These are phyloP conservation scores for Monilinia aucupariae DNA, from an alignment of 2,329 filamentous ascomycete genomes.

Conservation along the genomic window DNA sequence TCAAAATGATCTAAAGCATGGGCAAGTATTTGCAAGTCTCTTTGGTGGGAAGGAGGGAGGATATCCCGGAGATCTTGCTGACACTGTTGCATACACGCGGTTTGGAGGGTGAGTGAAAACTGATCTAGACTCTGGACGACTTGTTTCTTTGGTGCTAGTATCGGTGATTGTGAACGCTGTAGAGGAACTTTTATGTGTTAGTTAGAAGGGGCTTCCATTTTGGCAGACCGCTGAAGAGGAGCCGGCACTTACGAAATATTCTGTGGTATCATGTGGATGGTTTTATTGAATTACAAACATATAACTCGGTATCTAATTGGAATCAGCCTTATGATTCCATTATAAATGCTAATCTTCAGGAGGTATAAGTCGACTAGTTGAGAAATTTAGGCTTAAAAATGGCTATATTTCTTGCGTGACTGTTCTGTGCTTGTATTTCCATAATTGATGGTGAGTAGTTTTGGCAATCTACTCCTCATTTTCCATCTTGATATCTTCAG, in stretches of 20 bases:
- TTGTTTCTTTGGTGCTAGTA: neutral
- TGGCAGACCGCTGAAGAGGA: neutral
- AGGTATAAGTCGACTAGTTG: neutral
- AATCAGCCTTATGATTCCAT: neutral
- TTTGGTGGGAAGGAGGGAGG: neutral
- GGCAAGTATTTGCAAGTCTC: too few relatives aligned
- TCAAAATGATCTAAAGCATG: too few relatives aligned
- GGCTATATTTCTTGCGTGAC: neutral
- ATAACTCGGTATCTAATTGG: neutral
- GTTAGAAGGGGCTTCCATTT: neutral
- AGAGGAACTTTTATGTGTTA: neutral
- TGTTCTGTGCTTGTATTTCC: neutral
- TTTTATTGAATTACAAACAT: too few relatives aligned
- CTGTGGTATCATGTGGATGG: too few relatives aligned
- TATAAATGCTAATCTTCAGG: neutral
- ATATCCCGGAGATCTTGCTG: neutral
- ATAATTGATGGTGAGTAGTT: slow-evolving; percentile 7
- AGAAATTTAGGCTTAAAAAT: neutral
- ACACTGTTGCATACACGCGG: neutral
- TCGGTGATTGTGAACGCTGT: neutral
- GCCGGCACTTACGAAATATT: neutral
- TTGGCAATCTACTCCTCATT: slow-evolving; percentile 6
- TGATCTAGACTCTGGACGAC: fast-evolving
- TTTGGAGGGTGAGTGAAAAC: neutral
- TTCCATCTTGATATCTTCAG: slow-evolving; percentile 25